A percentile compares a stretch with the other conserved stretches of the same genome.
These are phyloP conservation scores for Sapria himalayana DNA, from an alignment of 345 rosid genomes.

Conservation along the genomic window DNA sequence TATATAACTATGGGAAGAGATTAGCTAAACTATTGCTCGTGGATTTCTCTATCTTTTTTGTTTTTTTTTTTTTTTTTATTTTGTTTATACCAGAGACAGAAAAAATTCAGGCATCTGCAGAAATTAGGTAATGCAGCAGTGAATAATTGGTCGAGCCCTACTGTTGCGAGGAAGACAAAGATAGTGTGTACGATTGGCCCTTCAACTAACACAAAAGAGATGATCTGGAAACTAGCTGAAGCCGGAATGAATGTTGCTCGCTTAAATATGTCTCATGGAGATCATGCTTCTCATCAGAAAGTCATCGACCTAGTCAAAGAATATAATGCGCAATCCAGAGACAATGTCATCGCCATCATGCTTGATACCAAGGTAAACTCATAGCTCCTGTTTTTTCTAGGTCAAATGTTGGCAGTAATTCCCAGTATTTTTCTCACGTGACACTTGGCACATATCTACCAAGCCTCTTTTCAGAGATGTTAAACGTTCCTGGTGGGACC, in stretches of 20 bases:
- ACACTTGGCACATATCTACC: no score
- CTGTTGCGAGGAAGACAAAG: constrained; percentile 76
- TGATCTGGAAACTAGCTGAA: constrained; percentile 98
- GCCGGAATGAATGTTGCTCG: constrained; percentile 98
- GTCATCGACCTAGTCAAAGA: constrained; percentile 97
- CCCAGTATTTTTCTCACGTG: no score
- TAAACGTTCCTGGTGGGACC: no score
- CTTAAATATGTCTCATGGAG: constrained; percentile 97
- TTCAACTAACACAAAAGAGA: constrained; percentile 72
- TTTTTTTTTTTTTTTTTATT: background rate
- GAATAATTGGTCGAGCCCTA: constrained; percentile 74
- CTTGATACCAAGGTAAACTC: constrained; percentile 77
- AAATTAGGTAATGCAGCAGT: constrained; percentile 39
- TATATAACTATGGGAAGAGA: no score
- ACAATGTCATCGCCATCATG: constrained; percentile 86
- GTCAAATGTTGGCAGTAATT: no score
- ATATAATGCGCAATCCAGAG: constrained; percentile 75
- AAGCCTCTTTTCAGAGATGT: no score
- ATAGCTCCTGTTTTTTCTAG: no score
- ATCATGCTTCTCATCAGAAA: constrained; percentile 90
- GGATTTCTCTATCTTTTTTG: no score
- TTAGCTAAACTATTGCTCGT: no score
- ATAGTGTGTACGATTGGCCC: constrained; percentile 97
- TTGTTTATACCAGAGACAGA: constrained; percentile 20
- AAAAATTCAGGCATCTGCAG: constrained; percentile 28